Evolutionary conservation across 495 filamentous ascomycete genomes (phyloP).

Genomic region (Pseudevernia furfuracea): DNA sequence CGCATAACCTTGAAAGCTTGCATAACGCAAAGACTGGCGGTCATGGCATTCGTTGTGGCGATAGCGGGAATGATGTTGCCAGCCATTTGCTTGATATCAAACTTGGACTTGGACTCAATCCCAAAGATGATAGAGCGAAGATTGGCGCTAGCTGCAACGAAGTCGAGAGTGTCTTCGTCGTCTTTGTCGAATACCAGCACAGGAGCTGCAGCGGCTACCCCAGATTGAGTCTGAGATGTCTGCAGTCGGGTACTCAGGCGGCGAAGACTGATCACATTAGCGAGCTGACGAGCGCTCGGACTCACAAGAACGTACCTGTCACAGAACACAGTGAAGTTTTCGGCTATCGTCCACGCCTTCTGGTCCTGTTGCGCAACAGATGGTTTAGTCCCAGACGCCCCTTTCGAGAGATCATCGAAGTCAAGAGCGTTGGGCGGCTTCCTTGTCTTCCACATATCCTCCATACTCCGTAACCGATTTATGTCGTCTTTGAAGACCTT

Average conservation of each 20-base stretch:
- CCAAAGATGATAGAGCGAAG: conserved; percentile 77
- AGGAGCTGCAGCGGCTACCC: conserved; percentile 45
- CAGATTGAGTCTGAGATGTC: conserved; percentile 46
- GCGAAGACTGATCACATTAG: conserved; percentile 45
- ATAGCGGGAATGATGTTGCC: conserved; percentile 99
- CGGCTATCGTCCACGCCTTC: conserved; percentile 66
- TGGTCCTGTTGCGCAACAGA: conserved; percentile 60
- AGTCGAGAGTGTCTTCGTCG: conserved; percentile 89
- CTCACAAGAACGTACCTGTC: conserved; percentile 48
- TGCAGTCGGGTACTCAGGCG: conserved; percentile 66
- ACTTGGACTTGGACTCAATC: conserved; percentile 82
- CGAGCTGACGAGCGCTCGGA: neutral
- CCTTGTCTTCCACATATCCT: conserved; percentile 92
- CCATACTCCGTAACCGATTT: conserved; percentile 73
- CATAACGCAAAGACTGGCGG: conserved; percentile 84
- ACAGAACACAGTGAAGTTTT: conserved; percentile 80
- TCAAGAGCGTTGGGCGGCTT: conserved; percentile 65
- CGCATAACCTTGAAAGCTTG: conserved; percentile 88
- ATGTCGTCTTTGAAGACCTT: conserved; percentile 91
- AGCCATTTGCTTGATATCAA: conserved; percentile 98
- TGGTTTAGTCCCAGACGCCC: conserved; percentile 43
- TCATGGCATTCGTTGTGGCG: conserved; percentile 96
- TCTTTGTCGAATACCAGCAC: conserved; percentile 93
- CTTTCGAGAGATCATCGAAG: conserved; percentile 47
- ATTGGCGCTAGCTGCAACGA: conserved; percentile 86